Evolutionary conservation across 1,284 basidiomycete genomes (phyloP).

Genomic region (Moesziomyces sp.): DNA sequence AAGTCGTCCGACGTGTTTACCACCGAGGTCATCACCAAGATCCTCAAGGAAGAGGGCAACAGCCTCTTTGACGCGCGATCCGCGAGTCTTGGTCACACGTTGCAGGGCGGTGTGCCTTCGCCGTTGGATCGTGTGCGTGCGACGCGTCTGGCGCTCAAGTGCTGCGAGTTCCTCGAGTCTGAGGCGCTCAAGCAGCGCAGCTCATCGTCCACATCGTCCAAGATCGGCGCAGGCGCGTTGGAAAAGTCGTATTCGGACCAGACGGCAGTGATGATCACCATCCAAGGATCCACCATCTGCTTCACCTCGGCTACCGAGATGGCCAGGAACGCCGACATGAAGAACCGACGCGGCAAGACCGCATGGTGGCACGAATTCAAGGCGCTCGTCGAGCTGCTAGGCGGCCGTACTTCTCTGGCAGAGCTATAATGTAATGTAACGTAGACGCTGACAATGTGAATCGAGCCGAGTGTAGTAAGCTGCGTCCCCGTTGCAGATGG

Average conservation of each 20-base stretch:
- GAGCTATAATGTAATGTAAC: constrained; percentile 18
- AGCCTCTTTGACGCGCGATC: constrained; percentile 91
- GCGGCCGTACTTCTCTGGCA: constrained; percentile 48
- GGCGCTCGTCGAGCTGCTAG: constrained; percentile 58
- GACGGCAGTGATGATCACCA: constrained; percentile 88
- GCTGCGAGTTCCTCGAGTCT: constrained; percentile 91
- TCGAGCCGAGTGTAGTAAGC: neutral
- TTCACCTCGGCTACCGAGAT: constrained; percentile 88
- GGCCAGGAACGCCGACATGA: constrained; percentile 86
- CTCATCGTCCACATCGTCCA: constrained; percentile 43
- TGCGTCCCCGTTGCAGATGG: neutral
- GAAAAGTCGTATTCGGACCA: constrained; percentile 68
- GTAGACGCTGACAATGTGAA: neutral
- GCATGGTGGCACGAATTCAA: constrained; percentile 78
- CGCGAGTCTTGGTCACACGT: constrained; percentile 92
- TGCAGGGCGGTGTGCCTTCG: constrained; percentile 94
- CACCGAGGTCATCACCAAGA: constrained; percentile 90
- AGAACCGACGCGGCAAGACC: constrained; percentile 82
- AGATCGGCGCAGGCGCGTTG: constrained; percentile 64
- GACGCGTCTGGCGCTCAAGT: constrained; percentile 86
- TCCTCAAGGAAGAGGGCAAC: constrained; percentile 92
- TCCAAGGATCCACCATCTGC: constrained; percentile 81
- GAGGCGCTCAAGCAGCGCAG: constrained; percentile 72
- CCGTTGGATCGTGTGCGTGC: constrained; percentile 92
- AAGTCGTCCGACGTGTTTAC: constrained; percentile 87